These are phyloP conservation scores for Phytopythium ostracodes DNA, from an alignment of 352 stramenopile species.

Conservation along the genomic window DNA sequence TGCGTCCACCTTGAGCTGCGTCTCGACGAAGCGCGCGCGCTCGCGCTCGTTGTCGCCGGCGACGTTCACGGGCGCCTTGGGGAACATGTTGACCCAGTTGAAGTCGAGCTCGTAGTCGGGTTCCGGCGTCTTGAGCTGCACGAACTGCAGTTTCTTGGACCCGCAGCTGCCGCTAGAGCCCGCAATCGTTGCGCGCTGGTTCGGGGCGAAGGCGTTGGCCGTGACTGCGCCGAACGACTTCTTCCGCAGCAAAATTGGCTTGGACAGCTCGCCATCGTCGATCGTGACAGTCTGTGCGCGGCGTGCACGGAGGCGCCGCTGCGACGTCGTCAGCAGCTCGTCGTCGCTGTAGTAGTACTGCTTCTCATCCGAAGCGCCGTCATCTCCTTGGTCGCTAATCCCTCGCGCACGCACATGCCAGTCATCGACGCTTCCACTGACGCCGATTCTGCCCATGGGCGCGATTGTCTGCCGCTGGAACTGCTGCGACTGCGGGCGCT, in stretches of 20 bases:
- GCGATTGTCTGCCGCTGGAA: conserved; percentile 2
- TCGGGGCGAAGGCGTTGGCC: conserved; percentile 9
- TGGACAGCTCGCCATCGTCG: conserved; percentile 17
- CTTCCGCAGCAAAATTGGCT: conserved; percentile 12
- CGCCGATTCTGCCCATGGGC: neutral
- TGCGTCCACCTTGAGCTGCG: conserved; percentile 53
- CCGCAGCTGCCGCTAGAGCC: conserved; percentile 11
- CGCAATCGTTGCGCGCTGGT: conserved; percentile 6
- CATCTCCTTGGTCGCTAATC: conserved; percentile 13
- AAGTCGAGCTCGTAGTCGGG: conserved; percentile 73
- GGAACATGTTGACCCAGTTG: conserved; percentile 74
- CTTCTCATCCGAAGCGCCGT: conserved; percentile 8
- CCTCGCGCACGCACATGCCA: conserved; percentile 9
- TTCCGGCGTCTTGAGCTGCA: conserved; percentile 55
- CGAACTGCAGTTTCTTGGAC: conserved; percentile 26
- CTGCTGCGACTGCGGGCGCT: conserved; percentile 6
- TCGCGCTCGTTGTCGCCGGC: conserved; percentile 10
- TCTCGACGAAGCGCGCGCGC: conserved; percentile 50
- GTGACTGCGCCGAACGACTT: conserved; percentile 16
- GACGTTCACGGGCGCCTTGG: conserved; percentile 55
- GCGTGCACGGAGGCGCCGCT: conserved; percentile 19
- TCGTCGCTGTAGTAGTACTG: conserved; percentile 16
- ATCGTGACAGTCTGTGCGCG: conserved; percentile 39
- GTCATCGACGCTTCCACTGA: conserved; percentile 9
- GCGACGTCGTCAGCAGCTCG: conserved; percentile 15